Percentiles rank a stretch among this genome's conserved stretches.
phyloP scores from a whole-genome alignment of 108 stramenopile species.

The Fragilaria crotonensis region DNA sequence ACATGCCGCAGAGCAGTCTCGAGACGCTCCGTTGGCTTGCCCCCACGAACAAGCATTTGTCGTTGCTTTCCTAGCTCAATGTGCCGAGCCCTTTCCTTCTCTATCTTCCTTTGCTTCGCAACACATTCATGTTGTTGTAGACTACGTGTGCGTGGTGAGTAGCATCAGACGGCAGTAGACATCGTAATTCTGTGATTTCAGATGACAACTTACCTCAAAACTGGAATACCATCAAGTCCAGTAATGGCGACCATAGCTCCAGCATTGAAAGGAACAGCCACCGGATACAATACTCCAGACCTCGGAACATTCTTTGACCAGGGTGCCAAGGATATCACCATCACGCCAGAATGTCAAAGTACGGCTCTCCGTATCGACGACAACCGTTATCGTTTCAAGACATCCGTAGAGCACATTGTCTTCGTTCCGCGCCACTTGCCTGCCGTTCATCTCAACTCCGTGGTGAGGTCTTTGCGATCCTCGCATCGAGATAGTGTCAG shows the following conservation, averaged over 20 bases:
- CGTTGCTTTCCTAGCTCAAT: too few species aligned
- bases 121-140: too few species aligned
- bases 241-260: constrained; percentile 36
- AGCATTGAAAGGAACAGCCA: constrained; percentile 36
- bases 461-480: too few species aligned
- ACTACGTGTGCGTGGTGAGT: too few species aligned
- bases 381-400: constrained; percentile 30
- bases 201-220: not conserved
- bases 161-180: too few species aligned
- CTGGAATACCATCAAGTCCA: constrained; percentile 22
- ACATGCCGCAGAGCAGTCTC: constrained; percentile 15
- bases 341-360: constrained; percentile 38
- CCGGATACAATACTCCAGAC: constrained; percentile 24
- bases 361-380: constrained; percentile 26
- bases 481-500: too few species aligned
- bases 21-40: constrained; percentile 12
- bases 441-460: constrained; percentile 8
- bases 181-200: too few species aligned
- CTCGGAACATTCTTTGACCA: constrained; percentile 34
- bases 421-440: constrained; percentile 23
- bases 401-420: constrained; percentile 31
- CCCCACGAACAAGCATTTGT: constrained; percentile 11
- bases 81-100: too few species aligned
- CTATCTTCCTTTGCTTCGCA: too few species aligned
- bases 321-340: constrained; percentile 24